Evolutionary conservation across 345 rosid genomes (phyloP).

Genomic region (Anastatica hierochuntica): DNA sequence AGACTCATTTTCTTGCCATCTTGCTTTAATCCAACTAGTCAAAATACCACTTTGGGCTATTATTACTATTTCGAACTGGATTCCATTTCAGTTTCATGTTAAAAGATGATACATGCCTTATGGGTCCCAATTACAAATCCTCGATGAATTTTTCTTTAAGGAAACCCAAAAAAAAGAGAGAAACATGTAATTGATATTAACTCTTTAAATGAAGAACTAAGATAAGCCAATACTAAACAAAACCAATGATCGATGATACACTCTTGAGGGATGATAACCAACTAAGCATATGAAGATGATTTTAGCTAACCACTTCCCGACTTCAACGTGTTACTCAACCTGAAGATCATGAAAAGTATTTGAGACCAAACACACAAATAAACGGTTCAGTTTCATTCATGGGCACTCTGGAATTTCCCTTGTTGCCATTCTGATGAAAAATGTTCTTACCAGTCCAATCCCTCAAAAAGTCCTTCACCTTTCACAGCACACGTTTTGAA

Average conservation of each 20-base stretch:
- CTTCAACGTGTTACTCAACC: constrained; percentile 56
- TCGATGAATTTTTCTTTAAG: not conserved
- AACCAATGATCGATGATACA: not conserved
- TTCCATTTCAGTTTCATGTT: not conserved
- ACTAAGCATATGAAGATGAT: no score
- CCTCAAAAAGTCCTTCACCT: constrained; percentile 62
- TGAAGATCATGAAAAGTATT: constrained; percentile 12
- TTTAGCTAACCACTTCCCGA: constrained; percentile 38
- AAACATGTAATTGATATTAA: not conserved
- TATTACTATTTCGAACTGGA: no score
- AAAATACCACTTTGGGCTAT: no score
- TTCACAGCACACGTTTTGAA: constrained; percentile 58
- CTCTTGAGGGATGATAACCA: no score
- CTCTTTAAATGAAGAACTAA: constrained; percentile 8
- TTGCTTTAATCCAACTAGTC: no score
- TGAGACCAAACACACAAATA: not conserved
- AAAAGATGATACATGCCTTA: no score
- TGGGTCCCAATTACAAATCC: no score
- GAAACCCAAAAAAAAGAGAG: not conserved
- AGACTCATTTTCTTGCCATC: no score
- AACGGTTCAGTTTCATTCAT: no score
- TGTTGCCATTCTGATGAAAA: not conserved
- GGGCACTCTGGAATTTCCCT: no score
- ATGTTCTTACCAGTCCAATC: constrained; percentile 44
- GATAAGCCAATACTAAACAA: constrained; percentile 10